Conservation (phyloP, 2,329 filamentous ascomycete genomes). For the Clarireedia paspali region DNA sequence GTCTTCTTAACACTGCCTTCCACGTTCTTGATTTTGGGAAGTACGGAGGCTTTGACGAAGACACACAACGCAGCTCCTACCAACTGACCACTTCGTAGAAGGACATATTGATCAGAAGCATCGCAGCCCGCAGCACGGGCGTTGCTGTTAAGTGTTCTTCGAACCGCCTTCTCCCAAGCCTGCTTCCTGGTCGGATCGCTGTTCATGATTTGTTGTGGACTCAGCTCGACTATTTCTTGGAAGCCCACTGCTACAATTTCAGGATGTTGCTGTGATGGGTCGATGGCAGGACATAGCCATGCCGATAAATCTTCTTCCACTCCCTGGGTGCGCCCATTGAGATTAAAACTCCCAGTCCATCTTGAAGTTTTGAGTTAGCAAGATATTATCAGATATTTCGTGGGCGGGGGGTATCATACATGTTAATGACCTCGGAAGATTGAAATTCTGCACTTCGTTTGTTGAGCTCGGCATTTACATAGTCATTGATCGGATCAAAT, state of each 20-base stretch:
- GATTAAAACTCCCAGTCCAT: constrained; percentile 81
- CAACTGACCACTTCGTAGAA: constrained; percentile 85
- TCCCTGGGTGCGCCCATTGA: constrained; percentile 80
- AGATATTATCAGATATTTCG: neutral
- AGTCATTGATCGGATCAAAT: constrained; percentile 92
- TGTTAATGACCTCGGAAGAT: constrained; percentile 62
- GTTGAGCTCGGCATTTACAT: constrained; percentile 67
- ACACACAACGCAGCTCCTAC: constrained; percentile 90
- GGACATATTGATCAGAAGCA: constrained; percentile 68
- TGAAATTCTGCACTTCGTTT: constrained; percentile 67
- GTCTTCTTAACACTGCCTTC: constrained; percentile 92
- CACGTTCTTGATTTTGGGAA: constrained; percentile 87
- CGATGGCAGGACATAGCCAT: constrained; percentile 71
- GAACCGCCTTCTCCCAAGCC: constrained; percentile 79
- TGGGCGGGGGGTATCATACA: constrained; percentile 33
- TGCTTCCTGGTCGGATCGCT: constrained; percentile 83
- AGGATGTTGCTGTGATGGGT: constrained; percentile 54
- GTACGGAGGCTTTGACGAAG: constrained; percentile 72
- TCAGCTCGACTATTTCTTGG: constrained; percentile 97
- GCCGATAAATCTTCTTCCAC: constrained; percentile 70
- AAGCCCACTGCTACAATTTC: constrained; percentile 89
- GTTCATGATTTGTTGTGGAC: constrained; percentile 98
- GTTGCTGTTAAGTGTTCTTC: constrained; percentile 65
- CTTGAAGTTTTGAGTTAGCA: constrained; percentile 11
- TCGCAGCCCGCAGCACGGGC: constrained; percentile 47